Conservation (phyloP, 179 eudicot species). For the Vitellaria paradoxa region DNA sequence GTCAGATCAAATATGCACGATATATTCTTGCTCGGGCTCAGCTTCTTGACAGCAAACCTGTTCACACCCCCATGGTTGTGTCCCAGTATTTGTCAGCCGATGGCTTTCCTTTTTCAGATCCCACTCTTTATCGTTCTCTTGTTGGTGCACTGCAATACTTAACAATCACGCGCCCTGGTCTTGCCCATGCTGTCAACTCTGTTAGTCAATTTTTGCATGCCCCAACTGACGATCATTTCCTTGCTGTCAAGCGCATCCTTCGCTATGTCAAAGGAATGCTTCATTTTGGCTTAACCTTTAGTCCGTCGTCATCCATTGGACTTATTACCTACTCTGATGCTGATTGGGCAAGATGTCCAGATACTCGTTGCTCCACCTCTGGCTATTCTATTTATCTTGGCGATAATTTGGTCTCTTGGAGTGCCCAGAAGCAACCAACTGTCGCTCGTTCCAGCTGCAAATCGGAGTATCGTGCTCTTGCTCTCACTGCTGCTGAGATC, state of each 20-base stretch:
- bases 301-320: too few species aligned
- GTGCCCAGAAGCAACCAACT: background rate
- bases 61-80: background rate
- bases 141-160: background rate
- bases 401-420: too few species aligned
- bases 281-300: background rate
- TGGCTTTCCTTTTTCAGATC: background rate
- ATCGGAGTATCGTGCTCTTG: background rate
- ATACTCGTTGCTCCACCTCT: background rate
- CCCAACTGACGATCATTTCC: background rate
- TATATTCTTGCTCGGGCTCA: too few species aligned
- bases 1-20: too few species aligned
- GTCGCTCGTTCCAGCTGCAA: background rate
- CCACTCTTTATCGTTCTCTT: background rate
- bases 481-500: background rate
- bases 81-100: background rate
- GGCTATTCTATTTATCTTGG: background rate
- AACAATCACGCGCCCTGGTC: background rate
- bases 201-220: background rate
- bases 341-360: background rate
- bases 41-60: background rate
- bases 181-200: background rate
- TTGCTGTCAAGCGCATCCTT: background rate
- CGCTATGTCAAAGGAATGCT: too few species aligned
- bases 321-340: background rate